Conservation (phyloP, 2,329 filamentous ascomycete genomes). For the Penicillium paneum region DNA sequence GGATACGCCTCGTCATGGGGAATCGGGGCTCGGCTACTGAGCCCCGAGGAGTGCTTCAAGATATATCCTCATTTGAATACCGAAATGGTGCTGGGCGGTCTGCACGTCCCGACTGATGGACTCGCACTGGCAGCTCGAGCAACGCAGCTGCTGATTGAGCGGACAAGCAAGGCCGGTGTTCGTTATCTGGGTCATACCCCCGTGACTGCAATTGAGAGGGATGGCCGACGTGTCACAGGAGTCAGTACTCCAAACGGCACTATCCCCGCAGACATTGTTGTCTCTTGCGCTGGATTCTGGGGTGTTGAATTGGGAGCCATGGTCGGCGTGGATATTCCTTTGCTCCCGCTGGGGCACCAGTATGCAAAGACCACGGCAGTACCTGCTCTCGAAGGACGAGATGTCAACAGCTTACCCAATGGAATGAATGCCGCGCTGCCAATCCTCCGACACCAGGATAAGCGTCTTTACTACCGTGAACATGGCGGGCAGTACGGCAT, state of each 20-base stretch:
- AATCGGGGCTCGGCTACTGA: slow-evolving; percentile 54
- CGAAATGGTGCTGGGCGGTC: slow-evolving; percentile 55
- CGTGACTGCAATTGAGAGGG: slow-evolving; percentile 56
- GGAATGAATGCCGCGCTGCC: slow-evolving; percentile 51
- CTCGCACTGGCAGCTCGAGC: slow-evolving; percentile 60
- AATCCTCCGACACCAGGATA: slow-evolving; percentile 61
- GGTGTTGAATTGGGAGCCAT: slow-evolving; percentile 63
- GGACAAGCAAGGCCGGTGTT: slow-evolving; percentile 58
- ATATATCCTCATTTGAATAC: slow-evolving; percentile 56
- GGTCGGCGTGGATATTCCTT: slow-evolving; percentile 56
- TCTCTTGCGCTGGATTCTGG: slow-evolving; percentile 65
- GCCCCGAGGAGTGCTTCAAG: slow-evolving; percentile 50
- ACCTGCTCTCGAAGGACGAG: slow-evolving; percentile 41
- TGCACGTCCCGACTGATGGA: slow-evolving; percentile 61
- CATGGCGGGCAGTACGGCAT: slow-evolving; percentile 63
- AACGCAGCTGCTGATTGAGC: slow-evolving; percentile 59
- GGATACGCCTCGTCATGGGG: slow-evolving; percentile 62
- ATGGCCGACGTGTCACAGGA: slow-evolving; percentile 53
- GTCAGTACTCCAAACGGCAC: slow-evolving; percentile 51
- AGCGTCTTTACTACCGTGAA: slow-evolving; percentile 63
- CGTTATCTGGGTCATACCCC: slow-evolving; percentile 55
- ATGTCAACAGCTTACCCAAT: slow-evolving; percentile 49
- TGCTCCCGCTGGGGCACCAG: slow-evolving; percentile 61
- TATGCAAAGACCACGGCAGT: slow-evolving; percentile 61
- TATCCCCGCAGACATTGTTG: slow-evolving; percentile 57